Conservation (phyloP, 352 stramenopile species). For the Pythium dissotocum region DNA sequence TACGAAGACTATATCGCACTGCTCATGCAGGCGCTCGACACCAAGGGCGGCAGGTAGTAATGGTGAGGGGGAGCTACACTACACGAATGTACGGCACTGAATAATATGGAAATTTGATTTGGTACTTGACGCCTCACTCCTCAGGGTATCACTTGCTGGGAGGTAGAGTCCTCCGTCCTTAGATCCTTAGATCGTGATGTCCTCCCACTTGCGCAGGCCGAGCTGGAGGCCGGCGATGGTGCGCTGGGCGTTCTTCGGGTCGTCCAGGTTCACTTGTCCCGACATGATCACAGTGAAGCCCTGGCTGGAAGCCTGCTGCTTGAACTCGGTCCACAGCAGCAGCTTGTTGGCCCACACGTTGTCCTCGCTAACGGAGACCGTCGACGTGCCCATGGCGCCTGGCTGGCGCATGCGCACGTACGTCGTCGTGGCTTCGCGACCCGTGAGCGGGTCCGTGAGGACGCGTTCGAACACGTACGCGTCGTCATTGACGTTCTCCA, state of each 20-base stretch:
- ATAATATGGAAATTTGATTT: no score
- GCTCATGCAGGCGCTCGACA: conserved; percentile 56
- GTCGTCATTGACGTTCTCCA: background rate
- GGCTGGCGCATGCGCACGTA: background rate
- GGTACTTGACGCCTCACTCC: no score
- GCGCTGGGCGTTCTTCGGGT: background rate
- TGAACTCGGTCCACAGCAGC: background rate
- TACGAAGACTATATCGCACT: conserved; percentile 92
- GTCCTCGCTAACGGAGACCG: background rate
- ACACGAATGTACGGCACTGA: no score
- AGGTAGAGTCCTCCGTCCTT: no score
- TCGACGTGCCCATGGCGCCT: background rate
- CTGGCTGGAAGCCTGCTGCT: background rate
- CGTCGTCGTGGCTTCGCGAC: background rate
- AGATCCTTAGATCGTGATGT: background rate
- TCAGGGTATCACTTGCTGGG: no score
- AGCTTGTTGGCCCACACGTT: conserved; percentile 1
- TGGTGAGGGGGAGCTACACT: background rate
- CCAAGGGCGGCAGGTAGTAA: conserved; percentile 26
- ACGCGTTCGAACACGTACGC: conserved; percentile 1
- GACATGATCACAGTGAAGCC: background rate
- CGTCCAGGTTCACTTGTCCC: background rate
- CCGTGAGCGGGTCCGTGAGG: background rate
- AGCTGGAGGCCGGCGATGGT: background rate
- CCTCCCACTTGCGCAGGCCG: background rate